Evolutionary conservation across 2,329 filamentous ascomycete genomes (phyloP).

Genomic region (Nothophaeocryptopus gaeumannii): DNA sequence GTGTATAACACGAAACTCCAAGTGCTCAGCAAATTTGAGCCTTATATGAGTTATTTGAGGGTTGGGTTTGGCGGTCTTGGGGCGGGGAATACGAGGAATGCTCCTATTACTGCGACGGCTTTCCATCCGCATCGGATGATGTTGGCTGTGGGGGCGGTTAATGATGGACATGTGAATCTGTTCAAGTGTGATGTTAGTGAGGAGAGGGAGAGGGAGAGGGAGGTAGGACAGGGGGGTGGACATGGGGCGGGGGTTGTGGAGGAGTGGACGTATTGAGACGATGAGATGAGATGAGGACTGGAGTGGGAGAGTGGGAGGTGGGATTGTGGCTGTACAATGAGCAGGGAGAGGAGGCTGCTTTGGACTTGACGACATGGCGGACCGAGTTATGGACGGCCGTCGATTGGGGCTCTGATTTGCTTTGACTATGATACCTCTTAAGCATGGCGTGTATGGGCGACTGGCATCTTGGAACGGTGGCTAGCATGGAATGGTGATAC

Average conservation of each 20-base stretch:
- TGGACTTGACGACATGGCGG: too few relatives aligned
- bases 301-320: too few relatives aligned
- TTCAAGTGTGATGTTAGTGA: slow-evolving; percentile 49
- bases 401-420: too few relatives aligned
- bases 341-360: too few relatives aligned
- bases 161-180: slow-evolving; percentile 87
- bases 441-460: too few relatives aligned
- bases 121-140: slow-evolving; percentile 96
- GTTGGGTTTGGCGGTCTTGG: slow-evolving; percentile 25
- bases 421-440: too few relatives aligned
- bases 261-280: slow-evolving; percentile 6
- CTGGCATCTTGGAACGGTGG: too few relatives aligned
- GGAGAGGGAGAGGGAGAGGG: slow-evolving; percentile 15
- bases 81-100: slow-evolving; percentile 48
- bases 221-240: slow-evolving; percentile 3
- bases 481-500: too few relatives aligned
- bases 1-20: slow-evolving; percentile 73
- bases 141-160: slow-evolving; percentile 79
- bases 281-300: too few relatives aligned
- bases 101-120: slow-evolving; percentile 81
- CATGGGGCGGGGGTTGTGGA: slow-evolving; percentile 10
- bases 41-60: slow-evolving; percentile 65
- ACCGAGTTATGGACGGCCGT: too few relatives aligned
- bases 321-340: too few relatives aligned
- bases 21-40: slow-evolving; percentile 79